Evolutionary conservation across 306 rosid genomes (phyloP).

Genomic region (Prosopis cineraria): DNA sequence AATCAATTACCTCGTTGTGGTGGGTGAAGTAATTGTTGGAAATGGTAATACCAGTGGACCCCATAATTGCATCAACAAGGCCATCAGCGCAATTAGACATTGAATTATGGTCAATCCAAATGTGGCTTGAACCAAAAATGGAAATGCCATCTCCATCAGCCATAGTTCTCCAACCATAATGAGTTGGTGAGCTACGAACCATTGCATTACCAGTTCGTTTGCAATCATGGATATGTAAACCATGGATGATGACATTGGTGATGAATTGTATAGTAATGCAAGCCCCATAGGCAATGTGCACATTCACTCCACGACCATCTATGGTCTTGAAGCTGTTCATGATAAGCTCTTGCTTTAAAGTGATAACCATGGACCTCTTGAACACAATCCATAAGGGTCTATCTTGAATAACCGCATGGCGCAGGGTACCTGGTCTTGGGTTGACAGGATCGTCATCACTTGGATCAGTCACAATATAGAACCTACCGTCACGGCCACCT

Average conservation of each 20-base stretch:
- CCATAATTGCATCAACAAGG: constrained; percentile 91
- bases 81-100: constrained; percentile 89
- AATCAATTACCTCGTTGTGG: constrained; percentile 76
- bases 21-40: constrained; percentile 91
- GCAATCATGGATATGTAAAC: constrained; percentile 83
- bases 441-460: constrained; percentile 69
- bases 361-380: constrained; percentile 95
- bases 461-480: constrained; percentile 71
- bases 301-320: constrained; percentile 88
- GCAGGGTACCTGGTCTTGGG: constrained; percentile 88
- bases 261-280: constrained; percentile 85
- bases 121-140: constrained; percentile 81
- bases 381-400: constrained; percentile 94
- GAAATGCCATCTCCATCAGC: constrained; percentile 96
- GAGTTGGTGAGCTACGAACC: constrained; percentile 93
- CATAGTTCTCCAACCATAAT: constrained; percentile 91
- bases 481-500: constrained; percentile 87
- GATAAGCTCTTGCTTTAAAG: constrained; percentile 81
- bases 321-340: constrained; percentile 99
- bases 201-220: constrained; percentile 88
- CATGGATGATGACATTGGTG: constrained; percentile 89
- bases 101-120: constrained; percentile 95
- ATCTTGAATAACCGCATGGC: constrained; percentile 90
- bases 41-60: constrained; percentile 88
- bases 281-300: constrained; percentile 89